Conservation (phyloP, 2,329 filamentous ascomycete genomes). For the Chrysoporthe austroafricana region DNA sequence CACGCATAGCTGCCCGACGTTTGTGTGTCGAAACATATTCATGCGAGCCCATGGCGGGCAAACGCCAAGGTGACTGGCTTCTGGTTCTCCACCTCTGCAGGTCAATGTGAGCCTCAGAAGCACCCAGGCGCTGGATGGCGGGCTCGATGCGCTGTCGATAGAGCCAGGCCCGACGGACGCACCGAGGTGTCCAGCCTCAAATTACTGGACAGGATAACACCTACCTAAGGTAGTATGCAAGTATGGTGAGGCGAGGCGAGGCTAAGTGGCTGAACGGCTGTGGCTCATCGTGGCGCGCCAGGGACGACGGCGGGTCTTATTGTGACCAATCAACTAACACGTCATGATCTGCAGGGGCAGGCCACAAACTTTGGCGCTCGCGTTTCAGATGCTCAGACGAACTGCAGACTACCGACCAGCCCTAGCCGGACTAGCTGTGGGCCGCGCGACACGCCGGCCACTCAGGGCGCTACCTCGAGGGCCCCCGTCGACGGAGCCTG, state of each 20-base stretch:
- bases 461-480: not conserved
- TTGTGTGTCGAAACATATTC: not conserved
- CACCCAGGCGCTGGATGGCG: not conserved
- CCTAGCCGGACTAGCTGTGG: not conserved
- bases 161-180: not conserved
- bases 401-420: not conserved
- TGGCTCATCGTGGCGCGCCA: not conserved
- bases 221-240: no score
- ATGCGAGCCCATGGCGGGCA: not conserved
- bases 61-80: not conserved
- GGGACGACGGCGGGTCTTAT: no score
- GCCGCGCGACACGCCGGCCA: not conserved
- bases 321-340: not conserved
- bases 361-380: not conserved
- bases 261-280: not conserved
- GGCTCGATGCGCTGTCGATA: no score
- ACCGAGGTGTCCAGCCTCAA: no score
- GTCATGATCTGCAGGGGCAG: not conserved
- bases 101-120: not conserved
- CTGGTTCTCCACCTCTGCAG: not conserved
- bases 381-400: slow-evolving; percentile 6
- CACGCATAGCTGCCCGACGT: not conserved
- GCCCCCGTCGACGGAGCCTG: no score
- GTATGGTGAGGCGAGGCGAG: no score
- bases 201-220: no score